A percentile compares a stretch with the other conserved stretches of the same genome.
Evolutionary conservation across 1,284 basidiomycete species (phyloP).

Genomic region (Cutaneotrichosporon dermatis): DNA sequence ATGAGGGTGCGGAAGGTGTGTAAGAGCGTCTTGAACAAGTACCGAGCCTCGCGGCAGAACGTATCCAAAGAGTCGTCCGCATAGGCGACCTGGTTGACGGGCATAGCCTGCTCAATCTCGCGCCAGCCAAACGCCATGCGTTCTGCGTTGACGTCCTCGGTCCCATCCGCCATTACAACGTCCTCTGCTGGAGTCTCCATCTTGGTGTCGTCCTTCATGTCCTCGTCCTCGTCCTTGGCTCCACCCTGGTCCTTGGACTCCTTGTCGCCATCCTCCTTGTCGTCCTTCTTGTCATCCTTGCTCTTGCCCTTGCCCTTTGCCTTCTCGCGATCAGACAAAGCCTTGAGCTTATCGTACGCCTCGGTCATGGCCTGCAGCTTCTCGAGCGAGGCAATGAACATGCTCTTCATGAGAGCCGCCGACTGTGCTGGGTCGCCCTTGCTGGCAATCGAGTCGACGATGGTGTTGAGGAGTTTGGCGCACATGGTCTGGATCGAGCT

Average conservation of each 20-base stretch:
- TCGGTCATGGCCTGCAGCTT: constrained; percentile 77
- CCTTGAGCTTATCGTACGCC: constrained; percentile 55
- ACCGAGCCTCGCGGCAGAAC: constrained; percentile 71
- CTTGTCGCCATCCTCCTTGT: not conserved
- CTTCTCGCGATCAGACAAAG: constrained; percentile 38
- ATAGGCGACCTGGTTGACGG: constrained; percentile 67
- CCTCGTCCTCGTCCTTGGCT: not conserved
- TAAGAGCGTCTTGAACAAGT: constrained; percentile 81
- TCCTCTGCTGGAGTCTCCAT: constrained; percentile 3
- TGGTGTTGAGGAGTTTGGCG: constrained; percentile 86
- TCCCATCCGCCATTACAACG: constrained; percentile 18
- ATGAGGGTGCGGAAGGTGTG: constrained; percentile 86
- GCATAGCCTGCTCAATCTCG: constrained; percentile 72
- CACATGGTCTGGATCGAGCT: constrained; percentile 85
- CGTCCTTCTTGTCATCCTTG: constrained; percentile 10
- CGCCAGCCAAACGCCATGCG: constrained; percentile 47
- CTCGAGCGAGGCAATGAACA: constrained; percentile 81
- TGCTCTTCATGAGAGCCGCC: constrained; percentile 62
- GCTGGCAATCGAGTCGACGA: constrained; percentile 74
- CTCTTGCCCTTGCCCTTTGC: constrained; percentile 44
- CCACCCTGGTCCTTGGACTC: not conserved
- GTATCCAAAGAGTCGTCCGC: constrained; percentile 71
- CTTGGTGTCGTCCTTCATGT: not conserved
- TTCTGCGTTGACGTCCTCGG: constrained; percentile 27
- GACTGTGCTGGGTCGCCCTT: constrained; percentile 70